Percentiles rank a stretch among this genome's conserved stretches.
phyloP scores from a whole-genome alignment of 352 stramenopile genomes.

The Thraustochytrium striatum region DNA sequence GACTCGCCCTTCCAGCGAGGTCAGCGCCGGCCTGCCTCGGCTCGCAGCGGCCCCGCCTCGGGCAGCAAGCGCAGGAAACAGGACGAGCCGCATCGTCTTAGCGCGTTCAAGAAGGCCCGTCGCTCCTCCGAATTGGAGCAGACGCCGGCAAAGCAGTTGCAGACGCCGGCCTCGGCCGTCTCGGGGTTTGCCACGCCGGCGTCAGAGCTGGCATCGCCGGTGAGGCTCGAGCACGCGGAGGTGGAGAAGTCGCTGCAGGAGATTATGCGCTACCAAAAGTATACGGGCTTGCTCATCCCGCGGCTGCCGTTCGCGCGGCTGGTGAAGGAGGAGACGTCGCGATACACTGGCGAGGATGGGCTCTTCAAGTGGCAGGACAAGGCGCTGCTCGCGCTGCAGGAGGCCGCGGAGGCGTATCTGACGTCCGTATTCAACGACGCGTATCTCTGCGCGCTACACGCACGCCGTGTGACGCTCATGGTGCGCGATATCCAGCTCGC shows the following conservation, averaged over 20 bases:
- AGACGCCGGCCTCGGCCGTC: too few species aligned
- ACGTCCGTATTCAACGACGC: conserved; percentile 69
- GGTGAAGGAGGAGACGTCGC: conserved; percentile 31
- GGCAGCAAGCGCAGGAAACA: too few species aligned
- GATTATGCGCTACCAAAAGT: conserved; percentile 24
- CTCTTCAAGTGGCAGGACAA: conserved; percentile 80
- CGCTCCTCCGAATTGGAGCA: too few species aligned
- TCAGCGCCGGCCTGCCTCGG: too few species aligned
- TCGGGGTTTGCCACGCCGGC: too few species aligned
- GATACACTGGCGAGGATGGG: conserved; percentile 22
- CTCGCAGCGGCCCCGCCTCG: too few species aligned
- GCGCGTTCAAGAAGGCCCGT: too few species aligned
- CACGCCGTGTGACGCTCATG: conserved; percentile 72
- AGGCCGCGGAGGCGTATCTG: conserved; percentile 70
- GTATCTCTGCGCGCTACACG: conserved; percentile 73
- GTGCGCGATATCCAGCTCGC: conserved; percentile 70
- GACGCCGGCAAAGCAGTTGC: too few species aligned
- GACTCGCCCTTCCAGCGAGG: too few species aligned
- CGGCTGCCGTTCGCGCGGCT: conserved; percentile 17
- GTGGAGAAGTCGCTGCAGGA: conserved; percentile 5
- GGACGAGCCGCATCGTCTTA: too few species aligned
- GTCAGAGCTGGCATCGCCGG: too few species aligned
- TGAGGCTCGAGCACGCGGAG: too few species aligned
- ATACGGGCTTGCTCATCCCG: conserved; percentile 15
- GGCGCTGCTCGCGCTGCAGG: conserved; percentile 78